phyloP scores from a whole-genome alignment of 257 asterid species.

The Solanum sitiens region DNA sequence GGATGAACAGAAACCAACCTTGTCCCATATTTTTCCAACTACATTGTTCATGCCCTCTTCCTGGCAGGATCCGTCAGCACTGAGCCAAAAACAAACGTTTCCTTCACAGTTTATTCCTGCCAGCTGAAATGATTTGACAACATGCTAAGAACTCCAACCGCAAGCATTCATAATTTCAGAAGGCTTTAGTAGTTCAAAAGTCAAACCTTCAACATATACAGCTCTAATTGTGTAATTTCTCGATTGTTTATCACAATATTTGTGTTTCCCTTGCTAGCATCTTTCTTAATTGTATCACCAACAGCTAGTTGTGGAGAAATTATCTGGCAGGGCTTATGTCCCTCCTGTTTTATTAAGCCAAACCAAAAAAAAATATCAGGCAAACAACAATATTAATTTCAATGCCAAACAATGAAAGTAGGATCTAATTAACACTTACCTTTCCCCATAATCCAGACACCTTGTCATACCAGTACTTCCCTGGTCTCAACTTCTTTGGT shows the following conservation, averaged over 20 bases:
- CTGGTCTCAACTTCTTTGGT: conserved; percentile 83
- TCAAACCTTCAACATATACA: conserved; percentile 51
- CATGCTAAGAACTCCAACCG: conserved; percentile 6
- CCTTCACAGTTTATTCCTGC: conserved; percentile 70
- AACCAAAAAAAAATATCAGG: not conserved
- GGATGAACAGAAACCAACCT: conserved; percentile 24
- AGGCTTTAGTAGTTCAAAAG: not conserved
- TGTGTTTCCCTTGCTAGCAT: conserved; percentile 81
- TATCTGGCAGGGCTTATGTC: conserved; percentile 74
- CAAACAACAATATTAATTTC: not conserved
- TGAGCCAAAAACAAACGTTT: conserved; percentile 58
- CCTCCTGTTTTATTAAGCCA: conserved; percentile 47
- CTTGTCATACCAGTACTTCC: conserved; percentile 86
- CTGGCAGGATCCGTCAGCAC: conserved; percentile 55
- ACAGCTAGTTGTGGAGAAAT: conserved; percentile 49
- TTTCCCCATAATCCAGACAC: conserved; percentile 92
- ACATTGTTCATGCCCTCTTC: conserved; percentile 69
- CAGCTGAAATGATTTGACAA: conserved; percentile 25
- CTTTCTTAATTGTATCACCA: conserved; percentile 30
- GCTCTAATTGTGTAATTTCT: conserved; percentile 67
- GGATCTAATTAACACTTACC: conserved; percentile 28
- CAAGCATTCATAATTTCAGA: not conserved
- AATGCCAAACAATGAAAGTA: not conserved
- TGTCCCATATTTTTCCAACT: conserved; percentile 75
- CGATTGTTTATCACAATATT: conserved; percentile 51